Conservation (phyloP, 2,329 filamentous ascomycete genomes). For the Colletotrichum graminicola region DNA sequence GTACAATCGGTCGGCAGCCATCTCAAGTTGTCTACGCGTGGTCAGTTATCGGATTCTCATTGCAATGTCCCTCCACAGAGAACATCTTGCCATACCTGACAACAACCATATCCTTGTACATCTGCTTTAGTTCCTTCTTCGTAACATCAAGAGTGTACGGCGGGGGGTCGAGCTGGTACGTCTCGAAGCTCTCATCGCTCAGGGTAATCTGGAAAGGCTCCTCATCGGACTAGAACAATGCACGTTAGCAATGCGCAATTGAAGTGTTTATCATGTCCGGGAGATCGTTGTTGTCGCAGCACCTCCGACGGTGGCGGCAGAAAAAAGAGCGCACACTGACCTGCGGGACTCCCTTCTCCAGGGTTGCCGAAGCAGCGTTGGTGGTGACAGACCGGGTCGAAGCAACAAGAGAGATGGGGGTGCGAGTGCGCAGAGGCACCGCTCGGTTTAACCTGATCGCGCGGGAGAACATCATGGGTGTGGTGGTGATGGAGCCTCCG, state of each 20-base stretch:
- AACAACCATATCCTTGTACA: constrained; percentile 98
- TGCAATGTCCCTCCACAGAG: background rate
- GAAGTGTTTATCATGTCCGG: background rate
- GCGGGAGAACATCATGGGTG: constrained; percentile 76
- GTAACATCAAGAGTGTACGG: constrained; percentile 92
- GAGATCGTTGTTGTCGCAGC: background rate
- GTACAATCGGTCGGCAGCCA: constrained; percentile 98
- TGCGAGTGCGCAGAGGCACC: constrained; percentile 68
- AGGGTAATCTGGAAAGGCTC: constrained; percentile 92
- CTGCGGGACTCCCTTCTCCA: constrained; percentile 77
- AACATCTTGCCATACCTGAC: constrained; percentile 75
- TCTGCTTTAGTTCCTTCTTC: constrained; percentile 98
- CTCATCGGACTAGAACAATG: constrained; percentile 80
- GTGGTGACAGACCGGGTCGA: constrained; percentile 88
- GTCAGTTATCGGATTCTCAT: constrained; percentile 32
- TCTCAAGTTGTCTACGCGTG: constrained; percentile 90
- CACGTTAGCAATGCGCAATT: constrained; percentile 29
- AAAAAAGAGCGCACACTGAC: constrained; percentile 50
- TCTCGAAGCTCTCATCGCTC: constrained; percentile 99
- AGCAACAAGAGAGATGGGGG: constrained; percentile 58
- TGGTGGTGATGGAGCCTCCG: constrained; percentile 49
- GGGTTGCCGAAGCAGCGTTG: constrained; percentile 91
- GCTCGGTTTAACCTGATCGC: constrained; percentile 73
- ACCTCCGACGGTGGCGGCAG: constrained; percentile 9
- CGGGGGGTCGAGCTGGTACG: constrained; percentile 97